A percentile compares a stretch with the other conserved stretches of the same genome.
Conservation (phyloP, 202 grass and related monocot species). For the Musa balbisiana region DNA sequence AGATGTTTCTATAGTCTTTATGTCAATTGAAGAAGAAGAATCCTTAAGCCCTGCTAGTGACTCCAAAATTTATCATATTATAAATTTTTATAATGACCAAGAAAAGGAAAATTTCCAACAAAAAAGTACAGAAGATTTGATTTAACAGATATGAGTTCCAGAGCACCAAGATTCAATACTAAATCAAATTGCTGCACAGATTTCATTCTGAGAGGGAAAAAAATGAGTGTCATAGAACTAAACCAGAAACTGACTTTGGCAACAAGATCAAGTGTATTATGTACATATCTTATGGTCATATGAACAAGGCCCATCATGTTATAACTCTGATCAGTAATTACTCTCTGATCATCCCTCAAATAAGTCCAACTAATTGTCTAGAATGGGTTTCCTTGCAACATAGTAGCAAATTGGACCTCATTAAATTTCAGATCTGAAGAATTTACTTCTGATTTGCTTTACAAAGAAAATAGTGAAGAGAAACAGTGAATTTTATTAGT, state of each 20-base stretch:
- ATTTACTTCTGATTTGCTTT: neutral
- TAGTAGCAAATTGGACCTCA: neutral
- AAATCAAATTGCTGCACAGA: neutral
- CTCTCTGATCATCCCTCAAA: too few species aligned
- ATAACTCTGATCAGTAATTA: too few species aligned
- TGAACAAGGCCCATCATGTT: neutral
- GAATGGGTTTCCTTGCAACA: neutral
- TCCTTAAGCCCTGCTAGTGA: slow-evolving; percentile 18
- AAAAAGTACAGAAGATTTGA: too few species aligned
- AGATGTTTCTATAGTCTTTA: slow-evolving; percentile 57
- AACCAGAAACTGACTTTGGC: neutral
- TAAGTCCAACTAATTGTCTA: neutral
- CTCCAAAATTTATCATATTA: neutral
- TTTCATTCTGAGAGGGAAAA: neutral
- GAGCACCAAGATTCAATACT: neutral
- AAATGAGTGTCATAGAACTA: neutral
- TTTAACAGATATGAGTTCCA: too few species aligned
- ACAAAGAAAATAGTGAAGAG: neutral
- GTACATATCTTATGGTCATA: neutral
- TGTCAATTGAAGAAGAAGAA: slow-evolving; percentile 42
- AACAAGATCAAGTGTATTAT: neutral
- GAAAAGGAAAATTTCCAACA: too few species aligned
- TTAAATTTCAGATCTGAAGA: neutral
- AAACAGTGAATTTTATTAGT: neutral
- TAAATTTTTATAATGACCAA: too few species aligned